Evolutionary conservation across 2,329 filamentous ascomycete species (phyloP).

Genomic region (Ceratocystis papillata): DNA sequence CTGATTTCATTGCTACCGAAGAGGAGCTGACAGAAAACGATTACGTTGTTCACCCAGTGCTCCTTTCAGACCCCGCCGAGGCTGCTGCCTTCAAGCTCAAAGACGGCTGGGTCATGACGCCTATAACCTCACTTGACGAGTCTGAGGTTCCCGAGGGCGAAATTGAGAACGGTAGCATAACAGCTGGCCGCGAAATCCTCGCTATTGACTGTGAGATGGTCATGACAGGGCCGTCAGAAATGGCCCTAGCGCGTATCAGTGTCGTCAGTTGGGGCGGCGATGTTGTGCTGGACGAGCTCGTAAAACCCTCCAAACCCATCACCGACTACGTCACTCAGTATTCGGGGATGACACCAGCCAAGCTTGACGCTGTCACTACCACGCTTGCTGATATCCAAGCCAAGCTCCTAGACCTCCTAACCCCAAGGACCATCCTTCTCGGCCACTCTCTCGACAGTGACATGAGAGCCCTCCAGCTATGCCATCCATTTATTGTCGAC

Average conservation of each 20-base stretch:
- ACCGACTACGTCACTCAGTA: constrained; percentile 83
- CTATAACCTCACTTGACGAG: constrained; percentile 54
- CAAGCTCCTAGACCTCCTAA: constrained; percentile 60
- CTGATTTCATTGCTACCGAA: constrained; percentile 60
- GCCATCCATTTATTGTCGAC: constrained; percentile 88
- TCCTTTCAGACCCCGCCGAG: constrained; percentile 50
- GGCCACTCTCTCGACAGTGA: constrained; percentile 77
- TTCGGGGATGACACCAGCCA: constrained; percentile 82
- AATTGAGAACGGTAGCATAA: constrained; percentile 71
- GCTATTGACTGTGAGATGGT: constrained; percentile 98
- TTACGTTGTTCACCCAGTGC: constrained; percentile 71
- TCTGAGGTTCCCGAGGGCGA: constrained; percentile 57
- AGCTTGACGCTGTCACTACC: constrained; percentile 74
- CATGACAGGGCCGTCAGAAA: constrained; percentile 66
- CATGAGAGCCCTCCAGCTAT: constrained; percentile 70
- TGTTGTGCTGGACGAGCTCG: constrained; percentile 75
- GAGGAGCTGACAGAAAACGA: constrained; percentile 74
- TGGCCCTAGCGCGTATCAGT: constrained; percentile 80
- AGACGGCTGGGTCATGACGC: constrained; percentile 74
- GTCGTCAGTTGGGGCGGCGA: constrained; percentile 76
- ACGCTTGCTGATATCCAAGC: constrained; percentile 72
- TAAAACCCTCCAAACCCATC: constrained; percentile 81
- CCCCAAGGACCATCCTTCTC: constrained; percentile 60
- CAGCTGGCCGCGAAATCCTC: constrained; percentile 65
- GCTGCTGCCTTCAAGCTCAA: constrained; percentile 33